phyloP scores from a whole-genome alignment of 495 filamentous ascomycete species.

The Penicillium coprophilum region DNA sequence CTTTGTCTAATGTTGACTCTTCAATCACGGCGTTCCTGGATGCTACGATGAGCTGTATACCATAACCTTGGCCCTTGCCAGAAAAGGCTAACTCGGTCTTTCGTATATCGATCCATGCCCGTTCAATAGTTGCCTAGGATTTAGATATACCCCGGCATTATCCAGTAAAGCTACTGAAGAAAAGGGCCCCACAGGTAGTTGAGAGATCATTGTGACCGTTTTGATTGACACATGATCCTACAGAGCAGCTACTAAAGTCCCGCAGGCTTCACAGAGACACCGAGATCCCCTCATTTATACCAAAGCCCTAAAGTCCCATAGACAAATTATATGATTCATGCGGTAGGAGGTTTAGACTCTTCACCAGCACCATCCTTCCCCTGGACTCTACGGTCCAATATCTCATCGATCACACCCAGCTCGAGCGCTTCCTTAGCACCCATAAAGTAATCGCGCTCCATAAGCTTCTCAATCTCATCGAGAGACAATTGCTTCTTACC shows the following conservation, averaged over 20 bases:
- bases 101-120: too few relatives aligned
- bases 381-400: conserved; percentile 61
- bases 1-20: too few relatives aligned
- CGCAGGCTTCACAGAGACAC: neutral
- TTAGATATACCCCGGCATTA: neutral
- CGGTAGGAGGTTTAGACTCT: conserved; percentile 22
- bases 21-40: too few relatives aligned
- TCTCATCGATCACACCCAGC: conserved; percentile 87
- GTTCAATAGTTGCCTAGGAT: neutral
- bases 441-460: conserved; percentile 97
- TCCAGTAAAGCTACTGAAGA: neutral
- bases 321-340: conserved; percentile 13
- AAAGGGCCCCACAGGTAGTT: neutral
- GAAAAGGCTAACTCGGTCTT: too few relatives aligned
- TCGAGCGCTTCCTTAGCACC: conserved; percentile 83
- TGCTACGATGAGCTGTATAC: too few relatives aligned
- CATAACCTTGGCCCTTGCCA: too few relatives aligned
- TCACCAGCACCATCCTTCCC: conserved; percentile 30
- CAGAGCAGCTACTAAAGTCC: neutral
- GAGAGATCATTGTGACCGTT: neutral
- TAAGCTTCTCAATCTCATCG: conserved; percentile 83
- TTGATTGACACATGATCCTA: conserved; percentile 1
- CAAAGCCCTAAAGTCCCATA: neutral
- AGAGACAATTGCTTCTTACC: conserved; percentile 62
- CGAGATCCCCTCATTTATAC: neutral